Conservation (phyloP, 164 flowering plant genomes). For the Vitis rupestris region DNA sequence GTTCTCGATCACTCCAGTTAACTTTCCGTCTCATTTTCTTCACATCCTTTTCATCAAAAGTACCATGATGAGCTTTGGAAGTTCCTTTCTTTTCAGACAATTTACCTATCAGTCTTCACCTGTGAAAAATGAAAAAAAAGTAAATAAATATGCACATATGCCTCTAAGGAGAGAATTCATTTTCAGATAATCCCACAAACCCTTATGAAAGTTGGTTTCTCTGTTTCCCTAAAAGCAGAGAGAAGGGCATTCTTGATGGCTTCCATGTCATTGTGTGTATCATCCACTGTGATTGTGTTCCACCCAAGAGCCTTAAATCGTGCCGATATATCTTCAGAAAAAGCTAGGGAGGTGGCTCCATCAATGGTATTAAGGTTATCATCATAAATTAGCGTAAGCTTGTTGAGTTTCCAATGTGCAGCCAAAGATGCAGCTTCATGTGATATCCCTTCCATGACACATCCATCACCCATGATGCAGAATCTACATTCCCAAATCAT, state of each 20-base stretch:
- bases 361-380: slow-evolving; percentile 57
- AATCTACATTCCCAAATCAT: slow-evolving; percentile 23
- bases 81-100: slow-evolving; percentile 53
- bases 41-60: slow-evolving; percentile 41
- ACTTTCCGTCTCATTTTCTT: slow-evolving; percentile 41
- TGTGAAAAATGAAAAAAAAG: slow-evolving; percentile 1
- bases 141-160: too few species aligned
- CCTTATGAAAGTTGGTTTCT: slow-evolving; percentile 53
- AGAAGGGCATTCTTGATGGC: slow-evolving; percentile 35
- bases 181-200: slow-evolving; percentile 17
- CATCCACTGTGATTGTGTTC: slow-evolving; percentile 43
- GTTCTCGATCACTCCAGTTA: slow-evolving; percentile 46
- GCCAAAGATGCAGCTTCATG: slow-evolving; percentile 63
- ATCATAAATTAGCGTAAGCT: slow-evolving; percentile 49
- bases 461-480: slow-evolving; percentile 64
- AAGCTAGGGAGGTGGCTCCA: slow-evolving; percentile 41
- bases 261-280: slow-evolving; percentile 28
- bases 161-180: not conserved
- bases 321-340: slow-evolving; percentile 41
- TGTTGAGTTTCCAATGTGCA: slow-evolving; percentile 60
- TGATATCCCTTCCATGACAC: slow-evolving; percentile 66
- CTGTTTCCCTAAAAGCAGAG: slow-evolving; percentile 32
- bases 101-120: slow-evolving; percentile 58
- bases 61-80: slow-evolving; percentile 57
- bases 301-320: slow-evolving; percentile 55